Conservation (phyloP, 2,329 filamentous ascomycete genomes). For the Thielaviopsis cerberus region DNA sequence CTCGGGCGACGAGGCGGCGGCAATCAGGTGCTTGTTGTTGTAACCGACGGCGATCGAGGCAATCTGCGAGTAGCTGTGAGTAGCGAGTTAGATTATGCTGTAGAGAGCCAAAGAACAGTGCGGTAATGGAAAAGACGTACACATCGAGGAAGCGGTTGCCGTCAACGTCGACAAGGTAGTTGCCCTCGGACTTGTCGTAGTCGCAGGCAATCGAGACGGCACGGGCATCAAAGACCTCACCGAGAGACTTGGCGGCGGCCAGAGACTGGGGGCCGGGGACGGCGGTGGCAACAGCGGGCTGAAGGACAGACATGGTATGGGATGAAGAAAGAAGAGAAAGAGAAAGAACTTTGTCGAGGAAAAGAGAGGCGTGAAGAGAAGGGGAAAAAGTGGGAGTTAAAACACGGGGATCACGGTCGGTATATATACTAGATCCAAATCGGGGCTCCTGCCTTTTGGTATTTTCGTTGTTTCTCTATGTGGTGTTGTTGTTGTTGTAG, state of each 20-base stretch:
- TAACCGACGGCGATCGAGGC: constrained; percentile 84
- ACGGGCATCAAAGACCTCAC: constrained; percentile 32
- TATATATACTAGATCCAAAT: not conserved
- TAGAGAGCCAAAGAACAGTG: not conserved
- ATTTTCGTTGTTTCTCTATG: not conserved
- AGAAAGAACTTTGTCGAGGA: not conserved
- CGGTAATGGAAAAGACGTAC: constrained; percentile 21
- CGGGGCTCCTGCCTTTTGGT: not conserved
- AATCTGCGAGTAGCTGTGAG: constrained; percentile 64
- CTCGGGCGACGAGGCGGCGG: constrained; percentile 53
- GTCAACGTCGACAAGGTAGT: constrained; percentile 33
- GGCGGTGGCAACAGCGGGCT: constrained; percentile 21
- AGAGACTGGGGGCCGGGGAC: constrained; percentile 24
- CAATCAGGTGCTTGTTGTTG: constrained; percentile 67
- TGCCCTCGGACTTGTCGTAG: constrained; percentile 32
- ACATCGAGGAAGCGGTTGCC: constrained; percentile 32
- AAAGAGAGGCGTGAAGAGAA: not conserved
- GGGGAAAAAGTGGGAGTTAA: not conserved
- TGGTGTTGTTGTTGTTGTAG: not conserved
- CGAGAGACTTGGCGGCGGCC: constrained; percentile 24
- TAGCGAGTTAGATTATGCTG: not conserved
- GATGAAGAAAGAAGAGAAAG: constrained; percentile 7
- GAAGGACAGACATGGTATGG: constrained; percentile 12
- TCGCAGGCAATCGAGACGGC: constrained; percentile 34
- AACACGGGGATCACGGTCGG: not conserved